Percentiles rank a stretch among this genome's conserved stretches.
Conservation (phyloP, 768 basidiomycete species). For the Tulasnella sp. region DNA sequence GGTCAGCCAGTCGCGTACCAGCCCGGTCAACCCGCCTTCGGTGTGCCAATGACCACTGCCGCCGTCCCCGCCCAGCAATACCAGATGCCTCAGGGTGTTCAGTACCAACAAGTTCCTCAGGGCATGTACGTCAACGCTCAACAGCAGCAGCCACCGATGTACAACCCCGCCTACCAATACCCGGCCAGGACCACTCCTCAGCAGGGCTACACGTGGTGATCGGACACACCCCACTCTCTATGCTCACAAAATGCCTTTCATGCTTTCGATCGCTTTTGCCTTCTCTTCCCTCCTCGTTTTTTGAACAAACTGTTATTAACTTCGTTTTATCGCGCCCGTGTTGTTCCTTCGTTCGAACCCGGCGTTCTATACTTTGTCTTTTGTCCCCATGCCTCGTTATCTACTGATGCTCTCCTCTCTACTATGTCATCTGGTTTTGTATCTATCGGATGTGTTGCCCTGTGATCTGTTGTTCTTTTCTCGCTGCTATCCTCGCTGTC, state of each 20-base stretch:
- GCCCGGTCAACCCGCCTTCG: neutral
- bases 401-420: neutral
- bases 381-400: neutral
- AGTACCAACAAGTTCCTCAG: conserved; percentile 12
- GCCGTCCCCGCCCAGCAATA: neutral
- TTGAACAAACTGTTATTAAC: conserved; percentile 6
- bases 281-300: neutral
- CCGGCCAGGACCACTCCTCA: neutral
- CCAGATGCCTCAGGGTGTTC: neutral
- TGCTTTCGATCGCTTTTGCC: neutral
- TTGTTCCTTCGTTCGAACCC: conserved; percentile 11
- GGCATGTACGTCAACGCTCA: conserved; percentile 15
- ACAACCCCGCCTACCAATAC: conserved; percentile 16
- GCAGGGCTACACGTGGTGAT: conserved; percentile 16
- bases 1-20: conserved; percentile 10
- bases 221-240: neutral
- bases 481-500: conserved; percentile 1
- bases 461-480: neutral
- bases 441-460: conserved; percentile 3
- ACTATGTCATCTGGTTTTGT: conserved; percentile 14
- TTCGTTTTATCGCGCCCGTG: conserved; percentile 15
- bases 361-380: conserved; percentile 9
- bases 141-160: neutral
- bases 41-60: conserved; percentile 18
- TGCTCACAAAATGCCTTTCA: neutral